phyloP scores from a whole-genome alignment of 179 eudicot genomes.

The Beta corolliflora region DNA sequence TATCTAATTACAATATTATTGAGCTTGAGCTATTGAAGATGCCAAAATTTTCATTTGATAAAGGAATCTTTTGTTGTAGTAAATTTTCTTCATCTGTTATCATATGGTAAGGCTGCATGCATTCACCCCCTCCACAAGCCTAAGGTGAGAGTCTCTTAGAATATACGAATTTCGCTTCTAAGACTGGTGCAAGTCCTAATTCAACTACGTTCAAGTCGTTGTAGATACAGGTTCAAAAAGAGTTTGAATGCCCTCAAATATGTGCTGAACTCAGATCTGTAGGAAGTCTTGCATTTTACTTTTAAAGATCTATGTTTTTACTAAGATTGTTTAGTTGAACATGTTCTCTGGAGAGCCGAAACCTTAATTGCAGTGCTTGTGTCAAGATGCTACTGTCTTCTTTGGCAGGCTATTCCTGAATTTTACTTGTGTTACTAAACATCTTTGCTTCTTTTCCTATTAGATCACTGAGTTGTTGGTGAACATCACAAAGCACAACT shows the following conservation, averaged over 20 bases:
- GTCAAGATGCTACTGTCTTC: neutral
- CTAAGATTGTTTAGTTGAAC: neutral
- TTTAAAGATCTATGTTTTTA: neutral
- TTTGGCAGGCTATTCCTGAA: neutral
- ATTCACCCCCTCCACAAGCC: no score
- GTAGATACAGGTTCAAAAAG: no score
- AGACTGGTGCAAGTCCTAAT: no score
- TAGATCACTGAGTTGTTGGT: constrained; percentile 51
- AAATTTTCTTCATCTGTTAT: no score
- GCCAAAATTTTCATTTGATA: no score
- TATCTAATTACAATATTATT: no score
- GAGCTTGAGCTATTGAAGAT: no score
- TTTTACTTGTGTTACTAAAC: neutral
- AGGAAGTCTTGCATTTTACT: neutral
- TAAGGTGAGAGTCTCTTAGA: no score
- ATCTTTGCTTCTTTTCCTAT: neutral
- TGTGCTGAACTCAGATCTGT: neutral
- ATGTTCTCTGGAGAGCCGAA: neutral
- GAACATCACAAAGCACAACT: constrained; percentile 45
- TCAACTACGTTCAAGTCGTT: neutral
- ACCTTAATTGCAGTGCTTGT: neutral
- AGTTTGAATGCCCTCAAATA: neutral
- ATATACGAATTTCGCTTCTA: neutral
- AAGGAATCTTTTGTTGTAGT: no score
- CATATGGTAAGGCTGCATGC: no score